These are phyloP conservation scores for Claviceps pusilla DNA, from an alignment of 2,329 filamentous ascomycete species.

Conservation along the genomic window DNA sequence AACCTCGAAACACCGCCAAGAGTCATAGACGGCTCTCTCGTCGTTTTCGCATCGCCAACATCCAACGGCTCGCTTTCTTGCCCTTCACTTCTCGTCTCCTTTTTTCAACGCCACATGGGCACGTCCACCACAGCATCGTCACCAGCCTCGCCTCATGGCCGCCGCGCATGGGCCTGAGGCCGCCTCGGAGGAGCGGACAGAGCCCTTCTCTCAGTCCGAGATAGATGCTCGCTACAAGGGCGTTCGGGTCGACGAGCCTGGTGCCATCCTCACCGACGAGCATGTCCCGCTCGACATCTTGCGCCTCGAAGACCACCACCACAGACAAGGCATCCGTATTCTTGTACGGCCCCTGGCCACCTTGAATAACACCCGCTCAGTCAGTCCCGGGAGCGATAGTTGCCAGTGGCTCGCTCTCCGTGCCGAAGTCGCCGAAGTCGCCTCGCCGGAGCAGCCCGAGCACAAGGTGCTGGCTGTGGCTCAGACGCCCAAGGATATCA, in stretches of 20 bases:
- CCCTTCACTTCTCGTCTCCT: slow-evolving; percentile 2
- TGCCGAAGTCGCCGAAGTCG: slow-evolving; percentile 27
- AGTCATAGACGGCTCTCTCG: not conserved
- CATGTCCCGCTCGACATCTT: slow-evolving; percentile 40
- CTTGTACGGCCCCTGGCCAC: slow-evolving; percentile 39
- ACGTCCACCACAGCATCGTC: slow-evolving; percentile 4
- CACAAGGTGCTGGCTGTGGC: slow-evolving; percentile 45
- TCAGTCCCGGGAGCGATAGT: slow-evolving; percentile 41
- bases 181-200: slow-evolving; percentile 37
- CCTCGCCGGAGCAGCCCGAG: slow-evolving; percentile 35
- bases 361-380: slow-evolving; percentile 35
- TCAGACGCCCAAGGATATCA: slow-evolving; percentile 45
- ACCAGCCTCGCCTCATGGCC: slow-evolving; percentile 21
- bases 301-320: slow-evolving; percentile 34
- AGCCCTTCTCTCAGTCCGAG: slow-evolving; percentile 43
- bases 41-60: not conserved
- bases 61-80: not conserved
- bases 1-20: not conserved
- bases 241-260: slow-evolving; percentile 29
- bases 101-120: slow-evolving; percentile 1
- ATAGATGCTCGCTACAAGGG: slow-evolving; percentile 33
- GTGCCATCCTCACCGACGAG: slow-evolving; percentile 23
- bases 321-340: slow-evolving; percentile 41
- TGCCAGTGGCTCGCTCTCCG: slow-evolving; percentile 42
- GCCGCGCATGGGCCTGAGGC: slow-evolving; percentile 27